phyloP scores from a whole-genome alignment of 2,329 filamentous ascomycete genomes.

The Cercospora beticola region DNA sequence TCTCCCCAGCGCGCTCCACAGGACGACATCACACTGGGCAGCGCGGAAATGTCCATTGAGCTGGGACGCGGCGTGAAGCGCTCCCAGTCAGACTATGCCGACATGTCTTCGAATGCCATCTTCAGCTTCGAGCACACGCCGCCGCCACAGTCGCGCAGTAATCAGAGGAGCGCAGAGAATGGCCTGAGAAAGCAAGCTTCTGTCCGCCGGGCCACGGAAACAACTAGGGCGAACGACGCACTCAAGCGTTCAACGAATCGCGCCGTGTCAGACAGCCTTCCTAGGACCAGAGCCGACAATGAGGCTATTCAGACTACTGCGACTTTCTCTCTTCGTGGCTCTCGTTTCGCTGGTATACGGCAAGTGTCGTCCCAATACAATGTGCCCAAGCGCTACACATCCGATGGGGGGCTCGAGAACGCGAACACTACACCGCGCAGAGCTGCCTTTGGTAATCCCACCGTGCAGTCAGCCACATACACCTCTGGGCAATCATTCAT shows the following conservation, averaged over 20 bases:
- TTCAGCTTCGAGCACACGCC: slow-evolving; percentile 52
- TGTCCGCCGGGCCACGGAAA: slow-evolving; percentile 46
- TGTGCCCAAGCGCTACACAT: slow-evolving; percentile 25
- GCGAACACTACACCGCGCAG: slow-evolving; percentile 28
- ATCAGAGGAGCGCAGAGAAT: slow-evolving; percentile 37
- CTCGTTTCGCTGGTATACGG: slow-evolving; percentile 51
- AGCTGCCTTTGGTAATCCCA: slow-evolving; percentile 33
- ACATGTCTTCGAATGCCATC: slow-evolving; percentile 53
- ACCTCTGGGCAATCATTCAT: slow-evolving; percentile 59
- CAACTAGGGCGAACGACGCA: slow-evolving; percentile 37
- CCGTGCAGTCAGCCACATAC: slow-evolving; percentile 44
- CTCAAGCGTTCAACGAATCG: slow-evolving; percentile 39
- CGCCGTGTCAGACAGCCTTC: slow-evolving; percentile 57
- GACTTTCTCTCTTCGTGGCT: slow-evolving; percentile 50
- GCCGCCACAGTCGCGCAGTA: slow-evolving; percentile 35
- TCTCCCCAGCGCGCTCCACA: slow-evolving; percentile 7
- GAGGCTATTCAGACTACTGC: slow-evolving; percentile 48
- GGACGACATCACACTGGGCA: slow-evolving; percentile 37
- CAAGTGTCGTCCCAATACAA: slow-evolving; percentile 26
- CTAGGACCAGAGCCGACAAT: slow-evolving; percentile 53
- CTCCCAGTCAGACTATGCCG: slow-evolving; percentile 40
- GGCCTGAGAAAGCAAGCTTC: slow-evolving; percentile 49
- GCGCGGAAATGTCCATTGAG: slow-evolving; percentile 55
- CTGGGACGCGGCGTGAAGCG: slow-evolving; percentile 53
- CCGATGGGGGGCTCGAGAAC: slow-evolving; percentile 19